phyloP scores from a whole-genome alignment of 73 alveolate species.

The Tetrahymena borealis region DNA sequence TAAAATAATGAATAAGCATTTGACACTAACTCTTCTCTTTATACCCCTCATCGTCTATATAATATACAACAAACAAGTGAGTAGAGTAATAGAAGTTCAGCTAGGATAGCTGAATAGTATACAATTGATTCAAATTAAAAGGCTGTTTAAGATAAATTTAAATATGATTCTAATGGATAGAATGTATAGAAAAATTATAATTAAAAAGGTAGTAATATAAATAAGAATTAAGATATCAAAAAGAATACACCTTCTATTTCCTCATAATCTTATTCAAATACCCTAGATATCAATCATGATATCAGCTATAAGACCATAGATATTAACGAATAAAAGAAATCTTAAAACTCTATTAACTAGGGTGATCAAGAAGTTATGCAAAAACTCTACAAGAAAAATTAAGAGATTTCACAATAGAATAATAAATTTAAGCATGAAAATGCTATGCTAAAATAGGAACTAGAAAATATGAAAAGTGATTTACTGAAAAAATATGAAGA shows the following conservation, averaged over 20 bases:
- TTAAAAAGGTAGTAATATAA: too few relatives aligned
- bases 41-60: background rate
- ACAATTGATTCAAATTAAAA: background rate
- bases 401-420: background rate
- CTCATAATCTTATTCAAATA: too few relatives aligned
- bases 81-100: background rate
- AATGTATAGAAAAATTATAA: background rate
- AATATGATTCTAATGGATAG: background rate
- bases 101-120: background rate
- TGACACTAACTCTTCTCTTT: background rate
- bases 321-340: background rate
- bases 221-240: background rate
- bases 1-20: background rate
- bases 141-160: background rate
- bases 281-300: too few relatives aligned
- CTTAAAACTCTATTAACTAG: background rate
- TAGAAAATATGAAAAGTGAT: background rate
- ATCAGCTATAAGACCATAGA: background rate
- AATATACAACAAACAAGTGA: background rate
- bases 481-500: background rate
- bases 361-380: background rate
- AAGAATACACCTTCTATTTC: too few relatives aligned
- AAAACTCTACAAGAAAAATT: background rate
- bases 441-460: background rate
- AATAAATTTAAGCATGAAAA: background rate